These are phyloP conservation scores for Mycena venus DNA, from an alignment of 768 basidiomycete genomes.

Conservation along the genomic window DNA sequence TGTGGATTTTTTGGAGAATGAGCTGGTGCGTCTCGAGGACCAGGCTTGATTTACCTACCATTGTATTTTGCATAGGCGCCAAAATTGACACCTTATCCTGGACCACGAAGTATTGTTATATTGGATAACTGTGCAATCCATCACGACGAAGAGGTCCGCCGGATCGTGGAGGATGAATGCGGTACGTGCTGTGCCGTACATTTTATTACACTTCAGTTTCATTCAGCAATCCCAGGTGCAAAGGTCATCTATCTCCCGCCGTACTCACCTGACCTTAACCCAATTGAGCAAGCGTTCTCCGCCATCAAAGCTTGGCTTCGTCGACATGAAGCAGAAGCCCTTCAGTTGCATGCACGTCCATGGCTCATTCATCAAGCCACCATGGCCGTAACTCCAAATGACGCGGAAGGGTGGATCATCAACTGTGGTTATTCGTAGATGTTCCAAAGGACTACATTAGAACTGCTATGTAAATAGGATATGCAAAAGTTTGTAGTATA, in stretches of 20 bases:
- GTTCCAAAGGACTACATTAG: background rate
- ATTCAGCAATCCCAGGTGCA: background rate
- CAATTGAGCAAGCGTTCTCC: conserved; percentile 51
- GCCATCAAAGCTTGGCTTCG: conserved; percentile 49
- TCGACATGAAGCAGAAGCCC: conserved; percentile 35
- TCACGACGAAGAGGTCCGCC: conserved; percentile 51
- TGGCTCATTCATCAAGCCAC: conserved; percentile 41
- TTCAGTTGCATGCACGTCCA: conserved; percentile 25
- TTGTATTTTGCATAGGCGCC: conserved; percentile 35
- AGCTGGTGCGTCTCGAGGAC: conserved; percentile 35
- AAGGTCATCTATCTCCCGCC: conserved; percentile 42
- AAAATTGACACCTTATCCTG: conserved; percentile 50
- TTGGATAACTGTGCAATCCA: conserved; percentile 58
- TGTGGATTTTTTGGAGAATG: conserved; percentile 40
- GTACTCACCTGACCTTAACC: conserved; percentile 49
- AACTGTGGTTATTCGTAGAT: conserved; percentile 38
- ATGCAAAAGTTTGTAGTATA: background rate
- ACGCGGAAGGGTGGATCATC: conserved; percentile 38
- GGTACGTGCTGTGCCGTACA: conserved; percentile 24
- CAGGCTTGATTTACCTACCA: background rate
- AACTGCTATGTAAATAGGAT: background rate
- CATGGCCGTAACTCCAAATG: conserved; percentile 30
- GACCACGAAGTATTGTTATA: conserved; percentile 49
- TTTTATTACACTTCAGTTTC: background rate
- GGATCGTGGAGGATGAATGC: conserved; percentile 45